Conservation (phyloP, 2,329 filamentous ascomycete genomes). For the Xylaria sp. region DNA sequence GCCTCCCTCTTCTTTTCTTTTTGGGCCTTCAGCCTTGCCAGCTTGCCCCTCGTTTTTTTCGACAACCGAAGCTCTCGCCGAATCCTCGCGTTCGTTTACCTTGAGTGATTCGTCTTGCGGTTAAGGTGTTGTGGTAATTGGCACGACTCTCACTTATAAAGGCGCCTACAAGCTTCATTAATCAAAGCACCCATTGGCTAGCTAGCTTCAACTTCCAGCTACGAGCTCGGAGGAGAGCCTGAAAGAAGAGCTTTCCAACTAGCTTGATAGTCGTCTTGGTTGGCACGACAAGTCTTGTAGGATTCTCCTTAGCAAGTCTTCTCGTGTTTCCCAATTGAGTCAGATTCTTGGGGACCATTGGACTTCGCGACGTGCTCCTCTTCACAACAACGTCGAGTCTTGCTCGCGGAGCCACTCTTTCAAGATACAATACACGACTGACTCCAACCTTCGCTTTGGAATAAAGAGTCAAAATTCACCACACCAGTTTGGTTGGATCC, state of each 20-base stretch:
- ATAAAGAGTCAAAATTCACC: background rate
- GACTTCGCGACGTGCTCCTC: background rate
- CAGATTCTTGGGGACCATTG: background rate
- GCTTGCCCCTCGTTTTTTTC: conserved; percentile 23
- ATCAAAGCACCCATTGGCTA: background rate
- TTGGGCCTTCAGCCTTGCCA: conserved; percentile 37
- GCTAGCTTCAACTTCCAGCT: conserved; percentile 9
- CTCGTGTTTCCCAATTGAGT: conserved; percentile 2
- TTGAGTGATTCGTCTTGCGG: conserved; percentile 14
- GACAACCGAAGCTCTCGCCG: conserved; percentile 6
- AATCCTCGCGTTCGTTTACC: conserved; percentile 27
- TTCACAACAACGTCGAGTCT: conserved; percentile 2
- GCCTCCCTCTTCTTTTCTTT: conserved; percentile 17
- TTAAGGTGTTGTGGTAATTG: conserved; percentile 21
- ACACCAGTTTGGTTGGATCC: conserved; percentile 3
- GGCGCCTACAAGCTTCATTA: conserved; percentile 6
- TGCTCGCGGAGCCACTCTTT: conserved; percentile 17
- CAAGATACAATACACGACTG: conserved; percentile 11
- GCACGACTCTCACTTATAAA: conserved; percentile 26
- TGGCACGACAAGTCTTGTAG: conserved; percentile 13
- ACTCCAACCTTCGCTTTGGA: conserved; percentile 18
- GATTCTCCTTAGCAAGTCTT: conserved; percentile 1
- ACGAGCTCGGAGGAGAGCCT: conserved; percentile 7
- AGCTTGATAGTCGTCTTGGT: conserved; percentile 2
- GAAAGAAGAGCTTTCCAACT: conserved; percentile 3